Evolutionary conservation across 192 early-diverging fungal species (phyloP).

Genomic region (Gryganskiella cystojenkinii): DNA sequence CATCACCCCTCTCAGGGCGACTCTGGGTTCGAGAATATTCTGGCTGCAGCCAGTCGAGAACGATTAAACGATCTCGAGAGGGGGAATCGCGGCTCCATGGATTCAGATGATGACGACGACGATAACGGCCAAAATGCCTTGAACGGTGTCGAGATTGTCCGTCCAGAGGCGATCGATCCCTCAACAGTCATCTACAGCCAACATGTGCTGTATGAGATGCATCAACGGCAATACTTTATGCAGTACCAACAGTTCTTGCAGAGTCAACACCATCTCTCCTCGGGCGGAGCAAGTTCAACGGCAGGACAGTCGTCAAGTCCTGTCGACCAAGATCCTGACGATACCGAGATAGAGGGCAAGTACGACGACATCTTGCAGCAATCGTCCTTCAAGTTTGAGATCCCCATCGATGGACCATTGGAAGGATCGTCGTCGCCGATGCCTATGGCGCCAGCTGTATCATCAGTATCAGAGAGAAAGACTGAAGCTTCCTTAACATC

Average conservation of each 20-base stretch:
- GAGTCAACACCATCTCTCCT: not conserved
- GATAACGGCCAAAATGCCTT: not conserved
- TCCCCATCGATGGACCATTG: conserved; percentile 1
- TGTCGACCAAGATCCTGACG: not conserved
- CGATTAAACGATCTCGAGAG: too few species aligned
- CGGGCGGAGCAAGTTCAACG: too few species aligned
- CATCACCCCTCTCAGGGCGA: not conserved
- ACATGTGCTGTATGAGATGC: not conserved
- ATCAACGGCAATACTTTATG: not conserved
- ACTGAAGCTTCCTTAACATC: too few species aligned
- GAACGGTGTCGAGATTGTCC: not conserved
- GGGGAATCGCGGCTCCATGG: not conserved
- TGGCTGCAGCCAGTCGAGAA: too few species aligned
- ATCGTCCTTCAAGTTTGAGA: conserved; percentile 14
- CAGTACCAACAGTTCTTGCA: not conserved
- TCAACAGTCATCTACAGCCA: conserved; percentile 2
- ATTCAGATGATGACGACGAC: not conserved
- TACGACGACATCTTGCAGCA: not conserved
- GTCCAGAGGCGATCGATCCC: conserved; percentile 4
- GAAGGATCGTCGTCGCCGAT: too few species aligned
- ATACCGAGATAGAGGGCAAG: not conserved
- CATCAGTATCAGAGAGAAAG: too few species aligned
- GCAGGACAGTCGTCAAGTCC: too few species aligned
- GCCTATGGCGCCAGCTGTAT: too few species aligned
- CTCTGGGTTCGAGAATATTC: not conserved